Base-by-base conservation (phyloP, 1,284 basidiomycete species). In the Sanghuangporus weigelae region DNA sequence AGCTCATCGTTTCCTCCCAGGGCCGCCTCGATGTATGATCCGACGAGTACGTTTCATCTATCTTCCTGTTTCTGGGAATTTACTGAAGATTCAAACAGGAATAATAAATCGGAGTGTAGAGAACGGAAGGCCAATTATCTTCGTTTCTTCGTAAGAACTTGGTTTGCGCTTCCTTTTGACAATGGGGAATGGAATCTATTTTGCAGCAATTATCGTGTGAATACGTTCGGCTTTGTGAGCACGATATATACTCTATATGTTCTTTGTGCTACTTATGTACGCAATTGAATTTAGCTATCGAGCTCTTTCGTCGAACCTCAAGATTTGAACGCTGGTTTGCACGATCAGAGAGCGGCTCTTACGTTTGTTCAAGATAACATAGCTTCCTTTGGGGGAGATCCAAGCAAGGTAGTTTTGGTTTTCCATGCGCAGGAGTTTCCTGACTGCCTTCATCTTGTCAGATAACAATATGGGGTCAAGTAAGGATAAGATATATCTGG, bases 391-490 rank as follows among this genome's bases (percentile, higher is more conserved):
- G 87, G 87, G 2, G 89, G 89, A 0, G 84, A 89, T 71, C 79
- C 82, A 16, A 67, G 71, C 46, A 86, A 85, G 74, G 84, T 83
- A 63, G 49, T 10, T 21, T 40, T n/a, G 4, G 40, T 21, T 12
- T 39, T 42, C 19, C n/a, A 26, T 42, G 19, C 26, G 26, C 31
- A 40, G 3, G 19, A 19, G 35, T 42, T 38, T 51, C 23, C 53
- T 50, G 10, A 42, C 36, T n/a, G 48, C 35, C 36, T 14, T 40
- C 51, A 44, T n/a, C 23, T 60, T 7, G 10, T 57, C 59, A 85
- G 83, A 81, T 85, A 21, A 84, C 84, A 11, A 81, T 84, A 35
- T 84, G 84, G 83, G 84, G 84, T 8, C 82, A 84, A 73, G 83
- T 84, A 67, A 60, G 66, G 39, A 7, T 10, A 26, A 21, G 3